These are phyloP conservation scores for Fusarium redolens DNA, from an alignment of 2,329 filamentous ascomycete genomes.

Conservation along the genomic window DNA sequence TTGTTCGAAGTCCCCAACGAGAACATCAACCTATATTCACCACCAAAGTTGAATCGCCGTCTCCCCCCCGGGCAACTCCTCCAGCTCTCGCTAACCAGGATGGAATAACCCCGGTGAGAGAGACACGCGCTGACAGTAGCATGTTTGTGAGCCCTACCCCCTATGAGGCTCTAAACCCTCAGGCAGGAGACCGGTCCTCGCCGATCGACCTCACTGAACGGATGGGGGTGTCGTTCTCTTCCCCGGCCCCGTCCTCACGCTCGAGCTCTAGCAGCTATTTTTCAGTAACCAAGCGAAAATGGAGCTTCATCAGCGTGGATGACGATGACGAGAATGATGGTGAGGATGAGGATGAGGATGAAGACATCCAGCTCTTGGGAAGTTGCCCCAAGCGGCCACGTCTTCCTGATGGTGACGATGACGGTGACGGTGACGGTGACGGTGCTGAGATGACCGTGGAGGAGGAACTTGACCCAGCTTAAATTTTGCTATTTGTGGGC, in stretches of 20 bases:
- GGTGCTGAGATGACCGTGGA: neutral
- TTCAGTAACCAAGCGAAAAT: slow-evolving; percentile 1
- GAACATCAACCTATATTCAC: neutral
- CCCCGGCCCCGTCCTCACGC: neutral
- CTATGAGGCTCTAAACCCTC: slow-evolving; percentile 5
- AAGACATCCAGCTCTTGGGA: neutral
- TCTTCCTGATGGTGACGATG: neutral
- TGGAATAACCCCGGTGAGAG: neutral
- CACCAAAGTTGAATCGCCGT: slow-evolving; percentile 13
- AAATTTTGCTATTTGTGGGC: neutral
- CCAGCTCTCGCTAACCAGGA: too few species aligned
- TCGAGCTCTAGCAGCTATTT: neutral
- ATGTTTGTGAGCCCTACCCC: slow-evolving; percentile 31
- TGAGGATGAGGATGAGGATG: neutral
- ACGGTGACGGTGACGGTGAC: neutral
- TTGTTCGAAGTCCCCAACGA: slow-evolving; percentile 4
- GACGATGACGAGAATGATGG: neutral
- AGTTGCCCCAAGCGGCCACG: neutral
- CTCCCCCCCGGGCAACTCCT: neutral
- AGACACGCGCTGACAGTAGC: slow-evolving; percentile 24
- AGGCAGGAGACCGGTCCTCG: neutral
- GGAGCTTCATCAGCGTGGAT: neutral
- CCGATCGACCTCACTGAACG: neutral
- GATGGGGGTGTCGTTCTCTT: neutral
- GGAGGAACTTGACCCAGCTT: neutral